Conservation (phyloP, 1,139 yeast genomes). For the Sugiyamaella paludigena region DNA sequence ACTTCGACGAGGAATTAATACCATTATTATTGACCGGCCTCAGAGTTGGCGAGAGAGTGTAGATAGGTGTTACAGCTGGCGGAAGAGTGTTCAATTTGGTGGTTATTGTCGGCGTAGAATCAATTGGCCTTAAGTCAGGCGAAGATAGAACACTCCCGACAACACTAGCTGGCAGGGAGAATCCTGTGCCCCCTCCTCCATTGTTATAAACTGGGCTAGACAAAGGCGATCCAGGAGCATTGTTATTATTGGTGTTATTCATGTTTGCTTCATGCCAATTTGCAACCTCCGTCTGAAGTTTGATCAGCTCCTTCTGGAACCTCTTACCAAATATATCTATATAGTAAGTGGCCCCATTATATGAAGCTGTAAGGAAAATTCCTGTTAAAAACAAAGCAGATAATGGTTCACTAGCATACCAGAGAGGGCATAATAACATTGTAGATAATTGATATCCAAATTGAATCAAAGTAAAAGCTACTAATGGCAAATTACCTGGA, state of each 20-base stretch:
- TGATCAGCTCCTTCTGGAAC: slow-evolving; percentile 76
- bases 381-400: slow-evolving; percentile 67
- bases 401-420: slow-evolving; percentile 68
- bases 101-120: background rate
- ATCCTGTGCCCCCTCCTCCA: background rate
- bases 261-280: slow-evolving; percentile 27
- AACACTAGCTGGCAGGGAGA: slow-evolving; percentile 5
- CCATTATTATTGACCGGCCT: background rate
- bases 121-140: slow-evolving; percentile 9
- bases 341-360: slow-evolving; percentile 93
- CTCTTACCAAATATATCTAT: slow-evolving; percentile 82
- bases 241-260: background rate
- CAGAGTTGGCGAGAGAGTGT: background rate
- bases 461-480: slow-evolving; percentile 84
- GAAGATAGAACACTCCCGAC: slow-evolving; percentile 7
- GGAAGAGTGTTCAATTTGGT: background rate
- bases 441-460: slow-evolving; percentile 84
- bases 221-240: slow-evolving; percentile 46
- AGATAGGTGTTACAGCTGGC: background rate
- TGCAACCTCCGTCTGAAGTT: slow-evolving; percentile 65
- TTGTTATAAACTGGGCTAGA: too few relatives aligned
- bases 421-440: slow-evolving; percentile 84
- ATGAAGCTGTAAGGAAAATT: slow-evolving; percentile 76
- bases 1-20: too few relatives aligned
- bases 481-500: slow-evolving; percentile 80